Evolutionary conservation across 2,329 filamentous ascomycete genomes (phyloP).

Genomic region (Alternaria incomplexa): DNA sequence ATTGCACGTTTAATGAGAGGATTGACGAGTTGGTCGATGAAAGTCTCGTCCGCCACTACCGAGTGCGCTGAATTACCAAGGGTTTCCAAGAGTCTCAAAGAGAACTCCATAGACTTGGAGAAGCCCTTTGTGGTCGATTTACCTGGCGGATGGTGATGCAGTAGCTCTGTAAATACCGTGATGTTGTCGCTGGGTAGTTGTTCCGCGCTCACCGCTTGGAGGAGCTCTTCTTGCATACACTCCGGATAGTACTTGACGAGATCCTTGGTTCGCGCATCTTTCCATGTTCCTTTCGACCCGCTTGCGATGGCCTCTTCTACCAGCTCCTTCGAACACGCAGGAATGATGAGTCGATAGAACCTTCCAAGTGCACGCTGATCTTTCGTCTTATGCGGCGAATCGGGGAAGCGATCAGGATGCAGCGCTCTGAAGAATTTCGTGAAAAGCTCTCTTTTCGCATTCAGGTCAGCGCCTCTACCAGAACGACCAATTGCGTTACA

Average conservation of each 20-base stretch:
- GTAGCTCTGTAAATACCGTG: constrained; percentile 8
- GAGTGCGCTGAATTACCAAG: constrained; percentile 5
- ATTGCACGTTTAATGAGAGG: constrained; percentile 32
- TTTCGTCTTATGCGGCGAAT: constrained; percentile 10
- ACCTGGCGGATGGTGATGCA: constrained; percentile 16
- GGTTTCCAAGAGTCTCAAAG: constrained; percentile 20
- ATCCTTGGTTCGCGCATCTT: constrained; percentile 1
- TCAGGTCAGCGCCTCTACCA: constrained; percentile 14
- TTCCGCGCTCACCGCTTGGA: constrained; percentile 13
- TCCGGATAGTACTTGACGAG: constrained; percentile 25
- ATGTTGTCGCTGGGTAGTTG: background rate
- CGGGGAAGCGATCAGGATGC: constrained; percentile 22
- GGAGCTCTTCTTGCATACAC: constrained; percentile 15
- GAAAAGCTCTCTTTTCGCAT: constrained; percentile 22
- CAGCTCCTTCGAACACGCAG: constrained; percentile 27
- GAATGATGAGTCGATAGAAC: constrained; percentile 28
- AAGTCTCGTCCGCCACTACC: constrained; percentile 8
- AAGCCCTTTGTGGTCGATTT: constrained; percentile 12
- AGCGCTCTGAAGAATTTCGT: constrained; percentile 33
- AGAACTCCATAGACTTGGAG: constrained; percentile 39
- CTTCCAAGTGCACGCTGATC: constrained; percentile 27
- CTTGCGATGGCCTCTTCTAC: constrained; percentile 12
- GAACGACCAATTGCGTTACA: constrained; percentile 25
- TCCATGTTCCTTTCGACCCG: constrained; percentile 6
- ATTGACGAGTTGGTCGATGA: constrained; percentile 22